Conservation (phyloP, 345 rosid genomes). For the Noccaea bulbosa region DNA sequence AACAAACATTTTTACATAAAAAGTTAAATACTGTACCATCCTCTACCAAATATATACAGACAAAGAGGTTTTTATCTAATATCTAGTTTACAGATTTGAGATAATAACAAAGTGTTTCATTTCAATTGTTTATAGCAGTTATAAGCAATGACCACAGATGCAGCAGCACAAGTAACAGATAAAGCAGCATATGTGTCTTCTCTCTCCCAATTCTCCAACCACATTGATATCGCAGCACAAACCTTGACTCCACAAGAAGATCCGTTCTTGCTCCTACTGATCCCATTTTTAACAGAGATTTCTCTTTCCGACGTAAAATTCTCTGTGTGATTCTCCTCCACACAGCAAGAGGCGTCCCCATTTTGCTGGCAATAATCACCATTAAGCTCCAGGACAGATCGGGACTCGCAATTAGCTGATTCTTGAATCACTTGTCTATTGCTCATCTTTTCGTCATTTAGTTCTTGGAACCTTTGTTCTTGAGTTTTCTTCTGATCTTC, state of each 20-base stretch:
- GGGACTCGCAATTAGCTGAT: conserved; percentile 38
- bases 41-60: conserved; percentile 23
- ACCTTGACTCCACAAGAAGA: conserved; percentile 43
- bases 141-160: conserved; percentile 76
- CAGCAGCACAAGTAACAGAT: conserved; percentile 77
- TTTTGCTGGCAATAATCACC: conserved; percentile 59
- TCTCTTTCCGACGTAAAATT: conserved; percentile 51
- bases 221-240: conserved; percentile 57
- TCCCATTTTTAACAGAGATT: conserved; percentile 48
- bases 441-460: conserved; percentile 45
- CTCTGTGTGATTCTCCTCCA: conserved; percentile 44
- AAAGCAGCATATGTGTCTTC: conserved; percentile 87
- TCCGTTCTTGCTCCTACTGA: conserved; percentile 50
- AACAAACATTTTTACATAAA: conserved; percentile 30
- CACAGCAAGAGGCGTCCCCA: conserved; percentile 60
- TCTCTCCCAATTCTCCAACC: conserved; percentile 86
- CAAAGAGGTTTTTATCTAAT: neutral
- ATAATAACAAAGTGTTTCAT: conserved; percentile 30
- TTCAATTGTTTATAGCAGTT: conserved; percentile 66
- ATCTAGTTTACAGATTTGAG: neutral
- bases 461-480: conserved; percentile 57
- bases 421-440: conserved; percentile 40
- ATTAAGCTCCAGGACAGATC: conserved; percentile 36
- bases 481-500: conserved; percentile 70
- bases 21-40: neutral